A percentile compares a stretch with the other conserved stretches of the same genome.
phyloP scores from a whole-genome alignment of 1,284 basidiomycete species.

The Boletus semigastroideus region DNA sequence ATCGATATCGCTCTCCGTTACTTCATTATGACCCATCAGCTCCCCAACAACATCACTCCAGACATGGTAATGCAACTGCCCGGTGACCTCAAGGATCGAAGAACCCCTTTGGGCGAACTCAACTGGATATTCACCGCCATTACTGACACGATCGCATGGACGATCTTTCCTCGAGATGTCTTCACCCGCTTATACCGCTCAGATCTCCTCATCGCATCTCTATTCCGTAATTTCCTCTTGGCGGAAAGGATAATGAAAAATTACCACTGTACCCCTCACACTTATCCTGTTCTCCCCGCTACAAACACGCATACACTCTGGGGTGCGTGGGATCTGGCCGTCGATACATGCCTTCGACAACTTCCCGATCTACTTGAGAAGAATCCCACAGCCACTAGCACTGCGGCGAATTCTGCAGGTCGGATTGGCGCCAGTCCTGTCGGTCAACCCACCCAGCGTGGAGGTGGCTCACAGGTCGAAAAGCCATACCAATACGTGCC shows the following conservation, averaged over 20 bases:
- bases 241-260: slow-evolving; percentile 99
- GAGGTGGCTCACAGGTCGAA: slow-evolving; percentile 39
- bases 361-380: slow-evolving; percentile 84
- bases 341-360: slow-evolving; percentile 94
- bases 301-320: slow-evolving; percentile 96
- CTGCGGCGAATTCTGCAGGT: slow-evolving; percentile 24
- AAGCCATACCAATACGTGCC: slow-evolving; percentile 73
- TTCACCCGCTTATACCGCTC: slow-evolving; percentile 96
- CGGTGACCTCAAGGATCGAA: slow-evolving; percentile 93
- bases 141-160: slow-evolving; percentile 99
- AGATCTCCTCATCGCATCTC: slow-evolving; percentile 92
- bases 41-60: slow-evolving; percentile 73
- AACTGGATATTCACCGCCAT: slow-evolving; percentile 99
- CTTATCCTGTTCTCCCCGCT: slow-evolving; percentile 86
- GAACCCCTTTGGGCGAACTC: slow-evolving; percentile 94
- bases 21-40: slow-evolving; percentile 89
- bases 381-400: slow-evolving; percentile 45
- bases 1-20: slow-evolving; percentile 97
- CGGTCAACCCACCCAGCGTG: slow-evolving; percentile 34
- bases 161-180: slow-evolving; percentile 89
- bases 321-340: slow-evolving; percentile 97
- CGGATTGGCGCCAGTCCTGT: slow-evolving; percentile 35
- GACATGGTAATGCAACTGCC: slow-evolving; percentile 97
- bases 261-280: slow-evolving; percentile 96
- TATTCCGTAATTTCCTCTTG: slow-evolving; percentile 96